phyloP scores from a whole-genome alignment of 441 rosid species.

The Gossypium schwendimanii region DNA sequence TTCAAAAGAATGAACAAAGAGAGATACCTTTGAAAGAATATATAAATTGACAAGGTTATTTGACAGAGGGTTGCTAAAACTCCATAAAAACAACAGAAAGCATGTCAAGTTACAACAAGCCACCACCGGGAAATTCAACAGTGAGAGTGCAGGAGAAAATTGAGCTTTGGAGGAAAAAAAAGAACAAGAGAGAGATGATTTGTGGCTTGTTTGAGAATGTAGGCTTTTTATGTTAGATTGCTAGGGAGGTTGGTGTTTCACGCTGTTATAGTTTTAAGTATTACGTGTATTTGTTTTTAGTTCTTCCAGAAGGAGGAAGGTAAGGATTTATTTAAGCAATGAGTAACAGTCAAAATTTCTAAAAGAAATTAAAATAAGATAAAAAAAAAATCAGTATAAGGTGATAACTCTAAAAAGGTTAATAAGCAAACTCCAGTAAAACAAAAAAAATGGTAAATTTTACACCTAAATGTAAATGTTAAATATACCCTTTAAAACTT shows the following conservation, averaged over 20 bases:
- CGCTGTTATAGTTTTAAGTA: conserved; percentile 15
- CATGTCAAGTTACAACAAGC: background rate
- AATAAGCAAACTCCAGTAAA: background rate
- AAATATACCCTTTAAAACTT: background rate
- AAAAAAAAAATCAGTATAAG: background rate
- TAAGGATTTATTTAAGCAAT: conserved; percentile 6
- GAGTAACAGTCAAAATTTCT: conserved; percentile 9
- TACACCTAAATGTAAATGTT: background rate
- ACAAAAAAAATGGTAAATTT: background rate
- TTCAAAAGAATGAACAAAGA: background rate
- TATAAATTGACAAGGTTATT: background rate
- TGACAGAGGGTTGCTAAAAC: conserved; percentile 22
- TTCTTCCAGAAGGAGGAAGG: conserved; percentile 9
- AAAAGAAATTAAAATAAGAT: background rate
- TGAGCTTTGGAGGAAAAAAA: background rate
- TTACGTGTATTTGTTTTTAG: conserved; percentile 5
- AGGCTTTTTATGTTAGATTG: conserved; percentile 24
- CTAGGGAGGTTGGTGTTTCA: conserved; percentile 37
- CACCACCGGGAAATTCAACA: background rate
- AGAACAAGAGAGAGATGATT: background rate
- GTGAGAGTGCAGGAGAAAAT: conserved; percentile 10
- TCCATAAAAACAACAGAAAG: conserved; percentile 15
- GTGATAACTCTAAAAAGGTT: background rate
- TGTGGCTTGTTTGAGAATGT: conserved; percentile 33
- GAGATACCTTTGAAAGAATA: background rate